Base-by-base conservation (phyloP, 1,284 basidiomycete genomes). In the Coniferiporia sulphurascens region DNA sequence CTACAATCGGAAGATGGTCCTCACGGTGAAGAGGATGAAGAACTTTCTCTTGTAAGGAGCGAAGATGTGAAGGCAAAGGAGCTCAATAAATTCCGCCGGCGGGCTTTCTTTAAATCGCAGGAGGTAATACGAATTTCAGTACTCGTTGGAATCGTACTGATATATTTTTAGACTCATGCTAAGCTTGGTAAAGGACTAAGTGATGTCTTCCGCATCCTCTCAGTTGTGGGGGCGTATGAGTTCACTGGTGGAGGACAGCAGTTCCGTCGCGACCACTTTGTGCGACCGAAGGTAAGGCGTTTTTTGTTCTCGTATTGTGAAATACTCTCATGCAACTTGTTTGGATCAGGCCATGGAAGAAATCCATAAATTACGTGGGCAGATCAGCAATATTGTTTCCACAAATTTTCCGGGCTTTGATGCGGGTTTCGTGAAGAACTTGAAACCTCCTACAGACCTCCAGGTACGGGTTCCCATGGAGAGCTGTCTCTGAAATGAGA, bases 151-250 rank as follows among this genome's bases (percentile, higher is more conserved):
- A 43, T 52, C 49, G 38, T 51, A 63, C 62, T n/a, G 61, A 34
- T 59, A 61, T 54, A 63, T 50, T 48, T 52, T 19, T 68, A 94
- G 87, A 76, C 78, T 21, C 94, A 97, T 72, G 79, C 87, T 12
- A 85, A 86, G 2, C 78, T 98, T 22, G 97, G 96, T 9, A 83
- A 83, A 58, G 87, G 83, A n/a, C 79, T 83, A 1, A 98, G 95
- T 69, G 97, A 99, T 70, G 74, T 94, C 48, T 93, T 98, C 74
- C 88, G 90, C 65, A 75, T 91, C 52, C 79, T 99, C 12, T 93
- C 94, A 7, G 93, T 95, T 10, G 88, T 98, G 5, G 97, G 97
- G 0, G 97, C 97, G 9, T 99, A 96, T 73, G 95, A 98, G 70
- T 96, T 90, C 72, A 88, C 90, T 22, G 89, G 91, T 2, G 89